These are phyloP conservation scores for Aspergillus intermedius DNA, from an alignment of 2,329 filamentous ascomycete species.

Conservation along the genomic window DNA sequence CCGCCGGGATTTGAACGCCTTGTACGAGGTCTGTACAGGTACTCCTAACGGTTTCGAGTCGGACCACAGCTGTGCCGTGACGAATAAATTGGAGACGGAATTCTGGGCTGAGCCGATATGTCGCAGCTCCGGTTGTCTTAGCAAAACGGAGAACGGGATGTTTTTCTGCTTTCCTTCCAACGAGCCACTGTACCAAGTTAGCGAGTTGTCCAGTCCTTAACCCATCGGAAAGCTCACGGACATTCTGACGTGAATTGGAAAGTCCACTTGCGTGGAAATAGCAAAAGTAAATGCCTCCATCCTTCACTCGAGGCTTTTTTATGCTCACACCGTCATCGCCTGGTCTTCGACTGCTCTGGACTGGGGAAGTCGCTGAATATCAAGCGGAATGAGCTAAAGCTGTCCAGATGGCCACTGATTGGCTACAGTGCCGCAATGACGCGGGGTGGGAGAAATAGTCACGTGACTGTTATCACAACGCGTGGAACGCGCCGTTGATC, in stretches of 20 bases:
- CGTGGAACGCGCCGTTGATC: constrained; percentile 3
- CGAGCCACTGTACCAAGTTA: constrained; percentile 51
- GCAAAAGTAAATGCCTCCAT: constrained; percentile 98
- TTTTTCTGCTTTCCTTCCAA: constrained; percentile 73
- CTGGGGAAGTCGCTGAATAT: background rate
- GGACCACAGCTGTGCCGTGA: constrained; percentile 89
- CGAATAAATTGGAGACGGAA: constrained; percentile 79
- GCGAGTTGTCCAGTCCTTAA: constrained; percentile 2
- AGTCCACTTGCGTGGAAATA: constrained; percentile 74
- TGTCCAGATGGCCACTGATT: constrained; percentile 6
- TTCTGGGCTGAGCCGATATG: constrained; percentile 83
- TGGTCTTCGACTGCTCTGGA: background rate
- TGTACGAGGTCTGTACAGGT: constrained; percentile 87
- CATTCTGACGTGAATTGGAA: constrained; percentile 62
- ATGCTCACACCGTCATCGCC: background rate
- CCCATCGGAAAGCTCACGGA: constrained; percentile 33
- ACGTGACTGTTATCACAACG: constrained; percentile 8
- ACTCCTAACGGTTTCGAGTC: constrained; percentile 93
- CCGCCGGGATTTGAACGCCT: constrained; percentile 65
- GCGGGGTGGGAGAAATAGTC: constrained; percentile 4
- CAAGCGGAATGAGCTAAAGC: constrained; percentile 4
- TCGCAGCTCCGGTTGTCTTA: constrained; percentile 71
- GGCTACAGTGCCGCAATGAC: constrained; percentile 6
- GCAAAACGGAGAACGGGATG: constrained; percentile 67
- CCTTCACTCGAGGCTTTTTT: constrained; percentile 6